Evolutionary conservation across 352 stramenopile genomes (phyloP), one percentile per base, ranked within the genome.

Genomic region (Phytophthora sansomeana): DNA sequence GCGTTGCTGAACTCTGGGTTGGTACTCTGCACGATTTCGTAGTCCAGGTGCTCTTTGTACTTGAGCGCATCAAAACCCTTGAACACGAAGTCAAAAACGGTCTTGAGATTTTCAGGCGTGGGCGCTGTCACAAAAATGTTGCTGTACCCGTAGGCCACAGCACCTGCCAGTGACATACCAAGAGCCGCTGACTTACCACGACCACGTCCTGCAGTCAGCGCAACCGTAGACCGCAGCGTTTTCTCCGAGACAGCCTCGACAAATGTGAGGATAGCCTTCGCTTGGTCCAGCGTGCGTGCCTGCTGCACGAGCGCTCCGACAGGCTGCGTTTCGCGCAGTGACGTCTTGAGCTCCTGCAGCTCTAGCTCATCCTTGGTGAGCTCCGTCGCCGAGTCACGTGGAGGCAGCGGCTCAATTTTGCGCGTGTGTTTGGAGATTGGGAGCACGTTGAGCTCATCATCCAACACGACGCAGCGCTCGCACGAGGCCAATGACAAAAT

Each of bases 361-460:
- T 99, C 97, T 16, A 72, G 53, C 47, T 98, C 81, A 44, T 98
- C 92, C 36, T 85, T 77, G 9, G 75, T 78, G 43, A 90, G 72
- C 29, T 91, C 78, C 44, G 85, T 69, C 4, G 90, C 72, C 8
- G 75, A 38, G 50, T 91, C 78, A 16, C 76, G 73, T 5, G 85
- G 84, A 10, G 86, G 82, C 44, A 97, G 74, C 44, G 89, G 77
- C 66, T 97, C 84, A 69, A 98, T 92, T 63, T 96, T 93, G 49
- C 83, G 84, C 60, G 98, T 90, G 72, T 97, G 85, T 67, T 96
- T 95, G 64, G 89, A 97, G 39, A 99, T 87, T 0, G 98, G 97
- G 50, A 99, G 85, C 53, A 99, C 97, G 80, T 99, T 99, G 58
- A 99, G 87, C 78, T 99, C 98, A 70, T 99, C 98, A 65, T 99